Conservation (phyloP, 2,329 filamentous ascomycete species). For the Coniochaeta sp. region DNA sequence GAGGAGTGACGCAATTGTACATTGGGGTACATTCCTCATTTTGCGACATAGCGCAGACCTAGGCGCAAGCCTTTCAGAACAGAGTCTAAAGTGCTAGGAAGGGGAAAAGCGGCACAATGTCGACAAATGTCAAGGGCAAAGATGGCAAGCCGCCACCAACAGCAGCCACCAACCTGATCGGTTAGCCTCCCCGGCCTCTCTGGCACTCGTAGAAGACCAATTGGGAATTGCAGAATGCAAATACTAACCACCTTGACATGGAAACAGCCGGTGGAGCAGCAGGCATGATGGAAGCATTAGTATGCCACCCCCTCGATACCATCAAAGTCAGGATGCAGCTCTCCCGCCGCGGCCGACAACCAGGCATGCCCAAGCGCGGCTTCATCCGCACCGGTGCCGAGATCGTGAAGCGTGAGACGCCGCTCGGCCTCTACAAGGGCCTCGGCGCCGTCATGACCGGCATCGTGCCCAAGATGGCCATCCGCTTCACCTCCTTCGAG, state of each 20-base stretch:
- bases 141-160: constrained; percentile 70
- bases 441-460: constrained; percentile 94
- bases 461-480: constrained; percentile 98
- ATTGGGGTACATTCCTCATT: no score
- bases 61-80: background rate
- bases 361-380: constrained; percentile 78
- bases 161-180: constrained; percentile 83
- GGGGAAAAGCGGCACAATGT: constrained; percentile 17
- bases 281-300: constrained; percentile 98
- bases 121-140: constrained; percentile 32
- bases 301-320: constrained; percentile 65
- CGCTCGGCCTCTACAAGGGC: constrained; percentile 91
- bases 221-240: constrained; percentile 5
- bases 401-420: constrained; percentile 85
- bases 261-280: constrained; percentile 83
- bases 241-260: constrained; percentile 11
- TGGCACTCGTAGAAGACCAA: constrained; percentile 8
- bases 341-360: constrained; percentile 72
- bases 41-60: no score
- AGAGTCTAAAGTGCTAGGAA: background rate
- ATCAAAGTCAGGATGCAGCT: constrained; percentile 99
- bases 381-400: constrained; percentile 81
- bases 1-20: no score
- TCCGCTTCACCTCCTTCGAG: constrained; percentile 96
- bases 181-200: constrained; percentile 39